Percentiles rank a stretch among this genome's conserved stretches.
Conservation (phyloP, 2,329 filamentous ascomycete genomes). For the Aspergillus sclerotialis region DNA sequence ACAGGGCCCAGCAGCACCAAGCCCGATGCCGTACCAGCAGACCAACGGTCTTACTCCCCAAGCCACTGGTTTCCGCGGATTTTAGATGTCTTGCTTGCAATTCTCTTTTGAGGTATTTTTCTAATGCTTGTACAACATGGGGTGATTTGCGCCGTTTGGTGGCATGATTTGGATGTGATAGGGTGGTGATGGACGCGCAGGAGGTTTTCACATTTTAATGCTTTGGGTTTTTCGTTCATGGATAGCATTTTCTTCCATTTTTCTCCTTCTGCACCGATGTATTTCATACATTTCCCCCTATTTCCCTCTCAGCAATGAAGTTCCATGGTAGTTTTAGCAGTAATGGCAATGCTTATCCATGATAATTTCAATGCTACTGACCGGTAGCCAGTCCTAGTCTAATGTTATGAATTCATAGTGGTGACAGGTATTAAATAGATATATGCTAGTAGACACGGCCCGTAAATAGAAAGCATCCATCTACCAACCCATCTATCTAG, state of each 20-base stretch:
- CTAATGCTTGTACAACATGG: slow-evolving; percentile 28
- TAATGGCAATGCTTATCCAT: background rate
- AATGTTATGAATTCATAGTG: no score
- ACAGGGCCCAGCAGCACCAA: slow-evolving; percentile 64
- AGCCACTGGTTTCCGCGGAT: slow-evolving; percentile 65
- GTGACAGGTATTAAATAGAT: no score
- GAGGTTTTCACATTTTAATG: no score
- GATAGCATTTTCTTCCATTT: background rate
- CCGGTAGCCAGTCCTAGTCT: no score
- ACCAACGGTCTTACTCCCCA: slow-evolving; percentile 86
- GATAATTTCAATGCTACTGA: slow-evolving; percentile 6
- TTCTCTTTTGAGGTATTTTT: slow-evolving; percentile 10
- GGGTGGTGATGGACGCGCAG: no score
- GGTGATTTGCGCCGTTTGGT: slow-evolving; percentile 10
- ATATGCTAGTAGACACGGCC: no score
- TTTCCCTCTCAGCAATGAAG: background rate
- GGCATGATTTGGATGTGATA: background rate
- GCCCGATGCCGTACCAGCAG: slow-evolving; percentile 64
- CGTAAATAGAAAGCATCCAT: no score
- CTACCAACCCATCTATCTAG: no score
- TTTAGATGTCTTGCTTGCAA: slow-evolving; percentile 32
- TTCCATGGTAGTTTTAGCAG: background rate
- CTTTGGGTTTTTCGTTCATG: background rate
- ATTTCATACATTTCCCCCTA: background rate
- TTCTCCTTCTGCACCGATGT: background rate